Conservation (phyloP, 2,329 filamentous ascomycete species). For the Xylariaceae sp. region DNA sequence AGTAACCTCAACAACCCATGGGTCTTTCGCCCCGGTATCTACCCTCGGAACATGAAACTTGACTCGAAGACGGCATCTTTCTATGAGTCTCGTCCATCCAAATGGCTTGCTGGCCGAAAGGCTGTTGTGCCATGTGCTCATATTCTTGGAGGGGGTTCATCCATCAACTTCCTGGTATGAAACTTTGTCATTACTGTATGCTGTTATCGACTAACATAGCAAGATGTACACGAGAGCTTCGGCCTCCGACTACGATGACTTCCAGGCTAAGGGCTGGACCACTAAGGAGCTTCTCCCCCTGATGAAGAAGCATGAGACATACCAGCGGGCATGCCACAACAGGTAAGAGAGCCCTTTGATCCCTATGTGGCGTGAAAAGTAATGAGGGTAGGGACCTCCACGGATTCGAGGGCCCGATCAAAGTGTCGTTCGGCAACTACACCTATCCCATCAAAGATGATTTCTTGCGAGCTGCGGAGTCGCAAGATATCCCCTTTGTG, state of each 20-base stretch:
- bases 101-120: conserved; percentile 67
- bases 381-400: conserved; percentile 56
- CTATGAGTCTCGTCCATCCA: conserved; percentile 73
- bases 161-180: conserved; percentile 72
- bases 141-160: conserved; percentile 68
- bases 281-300: conserved; percentile 72
- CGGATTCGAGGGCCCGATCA: conserved; percentile 77
- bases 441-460: conserved; percentile 81
- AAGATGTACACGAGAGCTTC: conserved; percentile 73
- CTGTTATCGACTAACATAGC: conserved; percentile 9
- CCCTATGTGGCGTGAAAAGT: conserved; percentile 1
- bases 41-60: conserved; percentile 70
- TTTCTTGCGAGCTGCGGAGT: conserved; percentile 70
- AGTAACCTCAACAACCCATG: conserved; percentile 70
- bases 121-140: conserved; percentile 75
- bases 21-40: conserved; percentile 74
- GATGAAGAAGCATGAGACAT: conserved; percentile 80
- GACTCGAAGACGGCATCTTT: conserved; percentile 81
- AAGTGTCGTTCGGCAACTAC: conserved; percentile 78
- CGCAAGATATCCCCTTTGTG: conserved; percentile 69
- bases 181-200: not conserved
- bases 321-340: conserved; percentile 64
- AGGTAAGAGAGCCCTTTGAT: conserved; percentile 32
- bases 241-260: conserved; percentile 74
- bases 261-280: conserved; percentile 76